Evolutionary conservation across 768 basidiomycete genomes (phyloP), one percentile per base, ranked within the genome.

Genomic region (Tremella fuciformis): DNA sequence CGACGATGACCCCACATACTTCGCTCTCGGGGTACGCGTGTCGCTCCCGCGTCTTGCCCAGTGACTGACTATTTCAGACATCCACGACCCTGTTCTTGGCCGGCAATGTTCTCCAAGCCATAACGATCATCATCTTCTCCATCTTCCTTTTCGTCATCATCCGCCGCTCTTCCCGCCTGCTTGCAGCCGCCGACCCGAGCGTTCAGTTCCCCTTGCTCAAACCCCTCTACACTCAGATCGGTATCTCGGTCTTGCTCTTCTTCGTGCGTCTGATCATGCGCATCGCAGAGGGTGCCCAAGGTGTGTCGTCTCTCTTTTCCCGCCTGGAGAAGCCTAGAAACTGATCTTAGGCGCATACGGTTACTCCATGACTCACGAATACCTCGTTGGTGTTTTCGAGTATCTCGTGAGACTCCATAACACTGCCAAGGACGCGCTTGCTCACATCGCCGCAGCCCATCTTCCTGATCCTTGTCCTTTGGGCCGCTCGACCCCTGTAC

Each of bases 271-370:
- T 70, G 13, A 40, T 64, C 50, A 53, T 67, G 34, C 52, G 67
- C 16, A 66, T 70, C 39, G 68, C 65, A 7, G 39, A 66, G 49
- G 68, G 65, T 34, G 63, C 60, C 38, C 68, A 70, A 42, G 68
- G 66, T 67, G 25, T 58, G 62, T 62, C 6, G 8, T 42, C 29
- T 44, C 39, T 46, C 19, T 16, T 29, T 50, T n/a, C 8, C 49
- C 22, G 8, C n/a, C 21, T 50, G 3, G 21, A 18, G 49, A 8
- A 3, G 42, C 25, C 21, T 13, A 50, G 18, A 11, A 13, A 18
- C 13, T 22, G 18, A 15, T 55, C 25, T 19, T 41, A 63, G 65
- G 64, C 21, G 48, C 58, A 11, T 66, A 61, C 46, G 67, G 52
- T n/a, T 63, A 59, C 29, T 56, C 62, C 15, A 51, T 52, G 13